Base-by-base conservation (phyloP, 331 rosid genomes). In the Erythrophleum ivorense region DNA sequence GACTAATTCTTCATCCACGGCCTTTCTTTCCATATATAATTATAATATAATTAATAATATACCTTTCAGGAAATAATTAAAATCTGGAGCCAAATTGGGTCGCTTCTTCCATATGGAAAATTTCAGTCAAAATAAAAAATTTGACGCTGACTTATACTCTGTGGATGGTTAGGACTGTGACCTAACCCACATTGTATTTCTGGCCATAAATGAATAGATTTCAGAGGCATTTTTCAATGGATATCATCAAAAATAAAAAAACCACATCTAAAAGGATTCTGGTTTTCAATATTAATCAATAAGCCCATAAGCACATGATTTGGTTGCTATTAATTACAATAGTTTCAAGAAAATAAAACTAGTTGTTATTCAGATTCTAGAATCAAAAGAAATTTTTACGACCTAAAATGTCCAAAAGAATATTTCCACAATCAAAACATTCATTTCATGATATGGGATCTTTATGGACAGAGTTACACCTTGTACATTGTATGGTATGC, bases 121-220 rank as follows among this genome's bases (percentile, higher is more conserved):
- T 40, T 18, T 4, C 73, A 9, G 73, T 67, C 73, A 67, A 67
- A 40, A 18, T 9, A 40, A 67, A 70, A 70, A 4, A 16, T 33
- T 41, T n/a, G 77, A 6, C 36, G 43, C 50, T 70, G 83, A 70
- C 77, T 54, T 57, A 21, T 62, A 21, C 63, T 9, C 52, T 29
- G 3, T 43, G 46, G 58, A 78, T 14, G 21, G 36, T 40, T 9
- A 13, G 43, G 69, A 31, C 13, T 19, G 18, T 29, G 76, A 69
- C 77, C 82, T 41, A 66, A 43, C 82, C 46, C 66, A 19, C 12
- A 13, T 79, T 68, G 53, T 33, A 15, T 13, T 21, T 15, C 5
- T 4, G 11, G 11, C 10, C 19, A 15, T 15, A 45, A 12, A 13
- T 46, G 41, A 24, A 45, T 2, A 11, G 19, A 14, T 3, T 1